Evolutionary conservation across 2,329 filamentous ascomycete genomes (phyloP).

Genomic region (Alternaria ethzedia): DNA sequence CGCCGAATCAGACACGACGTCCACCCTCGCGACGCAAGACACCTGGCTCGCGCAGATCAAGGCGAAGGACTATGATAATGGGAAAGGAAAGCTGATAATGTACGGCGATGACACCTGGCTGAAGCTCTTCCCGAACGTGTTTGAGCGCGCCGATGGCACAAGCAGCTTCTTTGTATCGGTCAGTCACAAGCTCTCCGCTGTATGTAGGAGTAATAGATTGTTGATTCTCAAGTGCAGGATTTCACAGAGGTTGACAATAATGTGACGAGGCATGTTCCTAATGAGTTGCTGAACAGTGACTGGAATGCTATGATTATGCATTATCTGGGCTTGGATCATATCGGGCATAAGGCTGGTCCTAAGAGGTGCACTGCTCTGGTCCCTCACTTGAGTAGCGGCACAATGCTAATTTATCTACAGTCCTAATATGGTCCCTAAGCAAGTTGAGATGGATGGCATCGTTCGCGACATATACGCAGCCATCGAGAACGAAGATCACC

Average conservation of each 20-base stretch:
- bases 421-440: conserved; percentile 90
- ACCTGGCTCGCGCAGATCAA: conserved; percentile 96
- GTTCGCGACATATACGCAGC: conserved; percentile 77
- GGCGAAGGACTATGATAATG: conserved; percentile 55
- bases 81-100: conserved; percentile 76
- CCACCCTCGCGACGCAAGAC: conserved; percentile 85
- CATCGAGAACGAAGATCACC: conserved; percentile 72
- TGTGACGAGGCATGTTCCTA: conserved; percentile 86
- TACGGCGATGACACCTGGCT: conserved; percentile 99
- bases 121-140: conserved; percentile 90
- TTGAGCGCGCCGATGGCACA: conserved; percentile 87
- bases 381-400: not conserved
- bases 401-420: conserved; percentile 53
- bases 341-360: conserved; percentile 94
- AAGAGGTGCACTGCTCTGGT: conserved; percentile 61
- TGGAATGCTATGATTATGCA: conserved; percentile 96
- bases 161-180: conserved; percentile 98
- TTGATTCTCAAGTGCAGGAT: conserved; percentile 65
- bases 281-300: conserved; percentile 76
- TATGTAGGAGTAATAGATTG: conserved; percentile 43
- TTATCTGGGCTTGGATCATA: conserved; percentile 94
- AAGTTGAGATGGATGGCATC: conserved; percentile 89
- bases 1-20: conserved; percentile 90
- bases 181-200: conserved; percentile 51
- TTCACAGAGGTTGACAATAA: conserved; percentile 98